A percentile compares a stretch with the other conserved stretches of the same genome.
These are phyloP conservation scores for Crucihimalaya himalaica DNA, from an alignment of 345 rosid species.

Conservation along the genomic window DNA sequence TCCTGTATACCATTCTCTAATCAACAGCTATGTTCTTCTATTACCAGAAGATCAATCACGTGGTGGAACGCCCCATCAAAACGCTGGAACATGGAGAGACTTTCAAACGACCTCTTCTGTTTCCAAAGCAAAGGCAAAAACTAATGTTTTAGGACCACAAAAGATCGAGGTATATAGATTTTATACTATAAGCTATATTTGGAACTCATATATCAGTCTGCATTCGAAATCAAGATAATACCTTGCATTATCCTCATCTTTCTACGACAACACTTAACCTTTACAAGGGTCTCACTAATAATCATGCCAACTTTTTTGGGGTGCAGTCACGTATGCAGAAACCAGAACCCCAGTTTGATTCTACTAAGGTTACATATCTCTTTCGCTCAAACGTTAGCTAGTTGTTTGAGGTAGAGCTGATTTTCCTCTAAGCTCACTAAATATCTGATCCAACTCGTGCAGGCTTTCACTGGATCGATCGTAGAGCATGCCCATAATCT, in stretches of 20 bases:
- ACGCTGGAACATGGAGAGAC: conserved; percentile 28
- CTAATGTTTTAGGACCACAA: conserved; percentile 25
- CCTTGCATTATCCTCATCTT: conserved; percentile 13
- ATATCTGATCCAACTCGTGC: conserved; percentile 18
- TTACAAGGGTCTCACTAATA: conserved; percentile 13
- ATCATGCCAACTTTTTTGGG: conserved; percentile 6
- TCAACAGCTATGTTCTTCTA: conserved; percentile 1
- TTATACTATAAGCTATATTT: conserved; percentile 10
- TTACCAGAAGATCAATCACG: conserved; percentile 20
- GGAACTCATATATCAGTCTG: background rate
- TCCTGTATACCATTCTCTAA: conserved; percentile 7
- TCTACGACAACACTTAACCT: background rate
- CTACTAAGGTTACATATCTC: conserved; percentile 47
- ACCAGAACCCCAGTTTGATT: conserved; percentile 46
- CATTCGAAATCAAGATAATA: background rate
- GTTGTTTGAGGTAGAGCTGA: background rate
- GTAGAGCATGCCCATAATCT: conserved; percentile 56
- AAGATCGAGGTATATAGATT: conserved; percentile 33
- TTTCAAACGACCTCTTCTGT: conserved; percentile 7
- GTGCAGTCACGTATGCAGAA: conserved; percentile 49
- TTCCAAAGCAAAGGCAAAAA: conserved; percentile 11
- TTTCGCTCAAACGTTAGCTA: background rate
- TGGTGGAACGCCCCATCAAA: conserved; percentile 5
- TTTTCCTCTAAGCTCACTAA: background rate
- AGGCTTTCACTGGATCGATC: conserved; percentile 82